Evolutionary conservation across 371 early-diverging fungal genomes (phyloP), one percentile per base, ranked within the genome.

Genomic region (Hamiltosporidium tvaerminnensis): DNA sequence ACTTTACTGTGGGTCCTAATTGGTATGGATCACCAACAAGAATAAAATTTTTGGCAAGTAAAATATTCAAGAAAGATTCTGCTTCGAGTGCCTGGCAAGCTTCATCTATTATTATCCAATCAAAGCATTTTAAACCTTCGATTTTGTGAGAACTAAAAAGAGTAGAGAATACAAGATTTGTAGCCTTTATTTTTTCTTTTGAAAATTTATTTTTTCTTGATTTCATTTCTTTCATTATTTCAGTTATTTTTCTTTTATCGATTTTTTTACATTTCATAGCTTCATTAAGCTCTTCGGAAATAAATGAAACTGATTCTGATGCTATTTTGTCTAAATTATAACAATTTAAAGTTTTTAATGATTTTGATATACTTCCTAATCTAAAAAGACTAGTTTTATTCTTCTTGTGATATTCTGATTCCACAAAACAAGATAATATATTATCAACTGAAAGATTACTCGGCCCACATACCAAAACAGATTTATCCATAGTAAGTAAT

Each of bases 21-120:
- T 97, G 96, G 66, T 92, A 85, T 66, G 89, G 89, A 74, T 97
- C 97, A 14, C 97, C 97, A 9, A 96, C 93, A 3, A 97, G 78
- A 14, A 95, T 84, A 83, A 96, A 92, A 9, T 69, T 78, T 12
- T 83, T 75, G 1, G 90, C 87, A 63, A 80, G 82, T 10, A 83
- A 80, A 47, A 95, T 73, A 1, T 94, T 92, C 0, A 93, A 92
- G 41, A 97, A 65, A 64, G 89, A 85, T 0, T 85, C 85, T 0
- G 94, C 92, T 39, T 95, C 75, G 7, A 90, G 88, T 41, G 92
- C 83, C 72, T 96, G 96, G 1, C 92, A 89, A 2, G 95, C 95
- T 72, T 97, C 97, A 74, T 97, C 97, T 16, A 93, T 85, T 53
- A 97, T 90, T 69, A 89, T 91, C 72, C 85, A 91, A 74, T 96